Base-by-base conservation (phyloP, 1,284 basidiomycete species). In the Cryptococcus sp. region DNA sequence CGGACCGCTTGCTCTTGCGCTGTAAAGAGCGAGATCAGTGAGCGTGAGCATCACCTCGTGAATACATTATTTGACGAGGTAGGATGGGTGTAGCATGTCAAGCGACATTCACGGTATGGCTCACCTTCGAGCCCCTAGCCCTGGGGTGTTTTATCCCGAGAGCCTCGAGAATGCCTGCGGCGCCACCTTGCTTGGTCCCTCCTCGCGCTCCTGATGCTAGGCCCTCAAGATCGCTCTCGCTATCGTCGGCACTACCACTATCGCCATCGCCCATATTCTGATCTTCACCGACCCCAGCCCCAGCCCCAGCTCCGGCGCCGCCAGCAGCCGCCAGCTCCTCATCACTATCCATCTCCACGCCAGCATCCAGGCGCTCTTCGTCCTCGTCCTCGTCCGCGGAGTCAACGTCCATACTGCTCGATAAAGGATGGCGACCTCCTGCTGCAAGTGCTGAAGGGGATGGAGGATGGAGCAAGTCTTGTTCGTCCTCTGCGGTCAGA, bases 351-450 rank as follows among this genome's bases (percentile, higher is more conserved):
- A 48, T 56, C 10, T 56, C 50, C 35, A 40, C 58, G 38, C 31
- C 31, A 35, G 31, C 31, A 38, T 56, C 52, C 5, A 44, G 19
- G 22, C 51, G 10, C 40, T 59, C 40, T 56, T 19, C 52, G 8
- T 41, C 51, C 11, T 59, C 39, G 23, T 42, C 59, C n/a, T 15
- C 41, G 10, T 50, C 47, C 16, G 57, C 50, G 8, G 48, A 20
- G 47, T 64, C 64, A 13, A 54, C 25, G 35, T 53, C 50, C 42
- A 53, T 54, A 40, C 27, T 46, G 41, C 40, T 59, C 44, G 47
- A 49, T 1, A 56, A 27, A 16, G 54, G 59, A 39, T 60, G 59
- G 8, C 44, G 54, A 15, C 16, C 35, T 19, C 17, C 23, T n/a
- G 40, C 17, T 5, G 23, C 44, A 17, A 45, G 19, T n/a, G 42